Evolutionary conservation across 2,329 filamentous ascomycete genomes (phyloP), one percentile per base, ranked within the genome.

Genomic region (Penicillium sp.): DNA sequence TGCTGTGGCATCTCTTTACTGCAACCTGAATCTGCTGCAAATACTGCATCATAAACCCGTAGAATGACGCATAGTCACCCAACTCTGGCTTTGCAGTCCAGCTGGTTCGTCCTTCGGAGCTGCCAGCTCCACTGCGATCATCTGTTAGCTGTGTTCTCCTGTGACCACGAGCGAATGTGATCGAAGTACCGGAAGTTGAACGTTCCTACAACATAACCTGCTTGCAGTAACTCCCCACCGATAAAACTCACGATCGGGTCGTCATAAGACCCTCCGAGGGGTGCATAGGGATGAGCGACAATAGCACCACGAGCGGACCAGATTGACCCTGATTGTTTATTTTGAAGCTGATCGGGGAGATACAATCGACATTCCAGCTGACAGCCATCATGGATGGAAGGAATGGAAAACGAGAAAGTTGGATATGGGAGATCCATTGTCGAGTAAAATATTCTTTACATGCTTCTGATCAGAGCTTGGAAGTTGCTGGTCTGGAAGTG

Each of bases 271-370:
- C 90, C 92, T 3, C 92, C 92, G 35, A 96, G 69, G 0, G 86
- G 82, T 22, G 86, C 87, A 59, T 96, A 96, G 0, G 92, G 90
- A 62, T 96, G 92, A 9, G 89, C 89, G 26, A 96, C 68, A 3
- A 95, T 71, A 0, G 80, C 79, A 3, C 72, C 77, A 43, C 64
- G 70, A 41, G 61, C 68, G 31, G 42, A 56, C 63, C 61, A 68
- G 5, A 4, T 20, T n/a, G 37, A 14, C 35, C 38, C 22, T 42
- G 39, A 30, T 41, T 56, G 42, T 42, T 29, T 37, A 55, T 50
- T 42, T 55, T 45, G 20, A 27, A 44, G 28, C 43, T 46, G 39
- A 8, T 25, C 65, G 51, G 84, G 82, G 52, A 92, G 82, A 62
- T 92, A 93, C 42, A 96, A 67, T 40, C 90, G 84, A 59, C 88